Base-by-base conservation (phyloP, 148 eudicot genomes). In the Dysphania ambrosioides region DNA sequence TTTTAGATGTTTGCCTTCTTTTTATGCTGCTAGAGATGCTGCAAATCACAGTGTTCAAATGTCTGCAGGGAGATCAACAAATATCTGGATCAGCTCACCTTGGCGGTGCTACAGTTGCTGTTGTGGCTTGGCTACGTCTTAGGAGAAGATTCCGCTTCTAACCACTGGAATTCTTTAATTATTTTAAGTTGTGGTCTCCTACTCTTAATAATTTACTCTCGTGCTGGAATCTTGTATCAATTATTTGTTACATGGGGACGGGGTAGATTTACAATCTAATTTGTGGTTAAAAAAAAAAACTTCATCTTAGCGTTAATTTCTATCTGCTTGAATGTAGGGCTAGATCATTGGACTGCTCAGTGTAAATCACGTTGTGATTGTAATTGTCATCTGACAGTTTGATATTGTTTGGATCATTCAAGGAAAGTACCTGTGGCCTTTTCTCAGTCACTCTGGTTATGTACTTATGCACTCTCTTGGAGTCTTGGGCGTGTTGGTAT, bases 51-150 rank as follows among this genome's bases (percentile, higher is more conserved):
- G 31, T 40, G 9, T 53, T 38, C 5, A 10, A 13, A 57, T 71
- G 60, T 23, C 62, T 81, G 62, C 95, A 92, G 95, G 97, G 97
- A 12, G 88, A 92, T 71, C 72, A 75, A 65, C 81, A 74, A 72
- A 68, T 92, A 75, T 90, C 95, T 26, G 95, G 95, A 70, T 83
- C 97, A 9, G 94, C 91, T 72, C 95, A 90, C 76, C 80, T 92
- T 82, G 97, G 97, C 41, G 97, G 97, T 44, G 97, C 92, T 49
- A 75, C 82, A 10, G 92, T 91, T 76, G 93, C 93, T 35, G 97
- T 88, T 26, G 13, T 85, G 36, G 87, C 94, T 40, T 91, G 92
- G 93, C 77, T 82, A 8, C 78, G 72, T 12, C 35, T 79, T 12
- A 85, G 82, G 73, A 83, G 79, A 78, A 75, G 89, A 23, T 34